Conservation (phyloP, 139 green algal genomes). For the Pseudopediastrum boryanum region DNA sequence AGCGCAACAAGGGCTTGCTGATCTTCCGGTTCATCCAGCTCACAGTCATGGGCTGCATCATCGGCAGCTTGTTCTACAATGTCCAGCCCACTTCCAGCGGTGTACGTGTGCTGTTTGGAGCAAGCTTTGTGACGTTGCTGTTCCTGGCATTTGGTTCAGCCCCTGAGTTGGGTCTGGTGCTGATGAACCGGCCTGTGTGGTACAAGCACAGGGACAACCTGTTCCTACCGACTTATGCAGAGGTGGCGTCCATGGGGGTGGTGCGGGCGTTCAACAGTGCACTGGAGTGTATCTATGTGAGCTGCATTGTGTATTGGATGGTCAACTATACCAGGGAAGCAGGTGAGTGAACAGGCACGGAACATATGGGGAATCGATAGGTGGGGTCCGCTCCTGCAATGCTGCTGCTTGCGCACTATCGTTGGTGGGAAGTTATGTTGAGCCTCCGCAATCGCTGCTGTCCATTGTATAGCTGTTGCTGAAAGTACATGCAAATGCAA, state of each 20-base stretch:
- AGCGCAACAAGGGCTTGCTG: slow-evolving; percentile 23
- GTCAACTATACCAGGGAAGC: slow-evolving; percentile 44
- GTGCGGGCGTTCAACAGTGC: slow-evolving; percentile 59
- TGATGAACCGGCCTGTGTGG: slow-evolving; percentile 60
- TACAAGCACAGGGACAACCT: slow-evolving; percentile 84
- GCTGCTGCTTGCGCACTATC: too few species aligned
- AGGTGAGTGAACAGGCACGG: neutral
- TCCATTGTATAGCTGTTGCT: too few species aligned
- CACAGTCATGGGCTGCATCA: slow-evolving; percentile 13
- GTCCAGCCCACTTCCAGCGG: neutral
- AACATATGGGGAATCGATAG: too few species aligned
- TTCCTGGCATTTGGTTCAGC: slow-evolving; percentile 36
- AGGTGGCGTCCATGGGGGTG: slow-evolving; percentile 35
- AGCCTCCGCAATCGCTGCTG: too few species aligned
- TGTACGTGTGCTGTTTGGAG: slow-evolving; percentile 19
- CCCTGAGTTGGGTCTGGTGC: slow-evolving; percentile 21
- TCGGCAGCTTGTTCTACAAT: slow-evolving; percentile 22
- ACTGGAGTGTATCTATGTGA: slow-evolving; percentile 61
- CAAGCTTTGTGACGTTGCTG: slow-evolving; percentile 13
- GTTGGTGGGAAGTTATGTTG: too few species aligned
- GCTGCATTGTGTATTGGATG: slow-evolving; percentile 73
- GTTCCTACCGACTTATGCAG: slow-evolving; percentile 70
- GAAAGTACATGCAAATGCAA: too few species aligned
- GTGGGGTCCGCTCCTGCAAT: too few species aligned
- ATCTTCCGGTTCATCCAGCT: slow-evolving; percentile 4